Conservation (phyloP, 176 grass and related monocot genomes). For the Urochloa ruziziensis region DNA sequence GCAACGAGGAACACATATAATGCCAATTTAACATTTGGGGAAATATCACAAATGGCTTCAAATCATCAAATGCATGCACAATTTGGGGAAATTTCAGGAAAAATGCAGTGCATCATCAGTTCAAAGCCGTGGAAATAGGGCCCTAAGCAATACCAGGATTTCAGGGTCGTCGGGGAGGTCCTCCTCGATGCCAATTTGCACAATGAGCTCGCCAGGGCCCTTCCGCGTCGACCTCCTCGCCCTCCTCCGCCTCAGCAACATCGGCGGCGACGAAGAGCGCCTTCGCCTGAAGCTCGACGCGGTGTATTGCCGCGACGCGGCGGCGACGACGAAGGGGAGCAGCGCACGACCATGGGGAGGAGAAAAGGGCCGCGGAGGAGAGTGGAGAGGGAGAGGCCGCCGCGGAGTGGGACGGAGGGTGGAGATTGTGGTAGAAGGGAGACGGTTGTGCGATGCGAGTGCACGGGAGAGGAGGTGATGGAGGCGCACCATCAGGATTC, state of each 20-base stretch:
- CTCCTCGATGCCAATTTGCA: slow-evolving; percentile 82
- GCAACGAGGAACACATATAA: not conserved
- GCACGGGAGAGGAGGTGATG: slow-evolving; percentile 39
- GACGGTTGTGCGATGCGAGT: slow-evolving; percentile 24
- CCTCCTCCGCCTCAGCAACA: slow-evolving; percentile 27
- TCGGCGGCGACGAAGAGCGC: slow-evolving; percentile 25
- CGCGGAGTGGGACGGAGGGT: not conserved
- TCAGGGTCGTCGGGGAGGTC: slow-evolving; percentile 60
- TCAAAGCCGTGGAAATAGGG: not conserved
- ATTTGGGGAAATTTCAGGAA: not conserved
- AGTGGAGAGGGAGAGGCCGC: not conserved
- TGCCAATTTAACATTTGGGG: not conserved
- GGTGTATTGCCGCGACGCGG: slow-evolving; percentile 19
- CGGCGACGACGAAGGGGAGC: not conserved
- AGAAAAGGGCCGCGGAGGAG: not conserved
- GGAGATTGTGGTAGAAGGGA: not conserved
- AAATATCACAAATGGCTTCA: not conserved
- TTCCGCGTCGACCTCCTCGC: slow-evolving; percentile 30
- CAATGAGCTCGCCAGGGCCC: slow-evolving; percentile 56
- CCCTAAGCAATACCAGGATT: slow-evolving; percentile 46
- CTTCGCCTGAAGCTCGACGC: not conserved
- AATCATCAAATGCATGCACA: not conserved
- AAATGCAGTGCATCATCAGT: not conserved
- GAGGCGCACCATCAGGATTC: slow-evolving; percentile 53
- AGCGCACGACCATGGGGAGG: not conserved